These are phyloP conservation scores for Blastobotrys attinorum DNA, from an alignment of 805 yeast species.

Conservation along the genomic window DNA sequence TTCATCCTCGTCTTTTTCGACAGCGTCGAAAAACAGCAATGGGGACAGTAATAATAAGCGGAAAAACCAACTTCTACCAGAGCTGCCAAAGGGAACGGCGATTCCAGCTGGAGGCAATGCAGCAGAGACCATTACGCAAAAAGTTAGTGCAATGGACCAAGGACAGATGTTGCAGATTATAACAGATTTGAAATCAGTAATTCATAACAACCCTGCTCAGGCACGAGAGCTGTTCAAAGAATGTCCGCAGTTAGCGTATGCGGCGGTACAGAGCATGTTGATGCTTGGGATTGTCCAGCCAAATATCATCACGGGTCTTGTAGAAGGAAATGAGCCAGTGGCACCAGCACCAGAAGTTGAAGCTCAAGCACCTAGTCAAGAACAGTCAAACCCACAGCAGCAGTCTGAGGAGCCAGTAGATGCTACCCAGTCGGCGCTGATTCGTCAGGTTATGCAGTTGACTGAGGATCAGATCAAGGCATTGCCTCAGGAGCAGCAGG, in stretches of 20 bases:
- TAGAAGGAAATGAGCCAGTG: constrained; percentile 12
- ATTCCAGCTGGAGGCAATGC: constrained; percentile 31
- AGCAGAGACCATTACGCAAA: constrained; percentile 38
- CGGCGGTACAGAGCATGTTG: constrained; percentile 66
- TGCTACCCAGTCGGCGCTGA: constrained; percentile 38
- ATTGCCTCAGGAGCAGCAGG: constrained; percentile 46
- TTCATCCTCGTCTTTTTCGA: constrained; percentile 1
- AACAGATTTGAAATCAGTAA: constrained; percentile 52
- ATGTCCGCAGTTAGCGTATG: constrained; percentile 77
- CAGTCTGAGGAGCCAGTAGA: constrained; percentile 15
- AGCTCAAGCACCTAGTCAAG: constrained; percentile 5
- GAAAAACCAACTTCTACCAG: constrained; percentile 1
- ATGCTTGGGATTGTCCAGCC: constrained; percentile 31
- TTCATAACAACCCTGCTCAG: constrained; percentile 46
- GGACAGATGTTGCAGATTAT: constrained; percentile 42
- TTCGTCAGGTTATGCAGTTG: constrained; percentile 45
- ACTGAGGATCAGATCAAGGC: constrained; percentile 43
- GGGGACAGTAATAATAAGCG: background rate
- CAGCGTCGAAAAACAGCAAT: background rate
- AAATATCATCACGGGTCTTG: constrained; percentile 19
- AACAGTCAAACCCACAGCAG: constrained; percentile 7
- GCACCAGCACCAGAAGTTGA: constrained; percentile 5
- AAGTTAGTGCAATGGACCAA: constrained; percentile 36
- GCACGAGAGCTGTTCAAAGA: constrained; percentile 53
- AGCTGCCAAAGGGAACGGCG: constrained; percentile 45